Conservation (phyloP, 176 grass and related monocot species). For the Oryza meyeriana region DNA sequence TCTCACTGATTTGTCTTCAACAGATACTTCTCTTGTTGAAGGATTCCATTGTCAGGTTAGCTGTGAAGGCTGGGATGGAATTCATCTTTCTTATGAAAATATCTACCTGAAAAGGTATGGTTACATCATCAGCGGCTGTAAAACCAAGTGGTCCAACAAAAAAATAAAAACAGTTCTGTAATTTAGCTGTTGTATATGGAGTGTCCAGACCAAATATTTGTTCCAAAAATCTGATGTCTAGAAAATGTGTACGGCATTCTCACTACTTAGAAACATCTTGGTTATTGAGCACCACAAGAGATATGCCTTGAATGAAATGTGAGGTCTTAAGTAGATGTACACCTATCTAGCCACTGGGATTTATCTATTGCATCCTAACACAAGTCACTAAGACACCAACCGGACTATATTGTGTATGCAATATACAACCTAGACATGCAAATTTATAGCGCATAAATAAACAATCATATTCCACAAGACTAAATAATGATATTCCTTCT, state of each 20-base stretch:
- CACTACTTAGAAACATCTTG: neutral
- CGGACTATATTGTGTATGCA: neutral
- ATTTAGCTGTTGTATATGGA: neutral
- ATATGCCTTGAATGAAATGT: neutral
- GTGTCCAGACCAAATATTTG: neutral
- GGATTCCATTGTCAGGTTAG: constrained; percentile 90
- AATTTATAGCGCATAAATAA: neutral
- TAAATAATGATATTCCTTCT: neutral
- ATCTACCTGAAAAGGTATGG: constrained; percentile 66
- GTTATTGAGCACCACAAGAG: neutral
- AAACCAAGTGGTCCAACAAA: neutral
- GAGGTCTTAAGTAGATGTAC: neutral
- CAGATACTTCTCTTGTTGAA: constrained; percentile 91
- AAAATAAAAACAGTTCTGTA: neutral
- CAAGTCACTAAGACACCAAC: neutral
- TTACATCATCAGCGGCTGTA: constrained; percentile 1
- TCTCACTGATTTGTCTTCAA: constrained; percentile 23
- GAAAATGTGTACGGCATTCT: neutral
- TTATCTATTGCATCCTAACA: neutral
- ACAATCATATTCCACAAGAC: neutral
- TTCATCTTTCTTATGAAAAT: constrained; percentile 91
- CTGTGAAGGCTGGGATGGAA: constrained; percentile 86
- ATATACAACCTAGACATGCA: neutral
- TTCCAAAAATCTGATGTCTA: neutral
- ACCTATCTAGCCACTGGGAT: neutral